Evolutionary conservation across 257 asterid species (phyloP).

Genomic region (Nicotiana sylvestris): DNA sequence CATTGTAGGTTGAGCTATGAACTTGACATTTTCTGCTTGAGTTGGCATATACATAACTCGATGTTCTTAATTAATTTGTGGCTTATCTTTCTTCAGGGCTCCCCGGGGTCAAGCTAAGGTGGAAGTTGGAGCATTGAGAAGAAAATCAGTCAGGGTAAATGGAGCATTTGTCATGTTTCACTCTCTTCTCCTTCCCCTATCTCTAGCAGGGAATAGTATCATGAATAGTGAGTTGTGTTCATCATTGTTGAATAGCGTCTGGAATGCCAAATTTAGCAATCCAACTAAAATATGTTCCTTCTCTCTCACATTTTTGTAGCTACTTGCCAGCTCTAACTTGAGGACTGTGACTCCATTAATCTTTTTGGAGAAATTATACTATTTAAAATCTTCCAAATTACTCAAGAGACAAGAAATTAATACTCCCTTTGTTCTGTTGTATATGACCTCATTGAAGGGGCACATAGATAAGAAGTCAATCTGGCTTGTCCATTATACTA

Average conservation of each 20-base stretch:
- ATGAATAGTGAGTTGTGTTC: neutral
- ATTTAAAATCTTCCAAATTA: neutral
- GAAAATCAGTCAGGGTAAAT: slow-evolving; percentile 59
- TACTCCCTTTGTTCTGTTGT: neutral
- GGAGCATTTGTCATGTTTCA: slow-evolving; percentile 5
- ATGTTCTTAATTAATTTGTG: slow-evolving; percentile 14
- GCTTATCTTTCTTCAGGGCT: slow-evolving; percentile 40
- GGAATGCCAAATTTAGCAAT: neutral
- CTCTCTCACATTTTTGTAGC: neutral
- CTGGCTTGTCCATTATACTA: neutral
- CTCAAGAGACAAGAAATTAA: neutral
- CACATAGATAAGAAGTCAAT: neutral
- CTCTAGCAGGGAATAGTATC: neutral
- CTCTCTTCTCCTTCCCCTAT: slow-evolving; percentile 8
- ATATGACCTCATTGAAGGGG: slow-evolving; percentile 3
- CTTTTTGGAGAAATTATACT: neutral
- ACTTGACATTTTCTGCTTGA: slow-evolving; percentile 1
- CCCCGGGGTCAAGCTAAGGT: slow-evolving; percentile 46
- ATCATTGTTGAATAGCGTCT: neutral
- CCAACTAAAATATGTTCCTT: neutral
- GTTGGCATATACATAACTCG: neutral
- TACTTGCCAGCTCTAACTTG: neutral
- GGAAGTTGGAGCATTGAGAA: slow-evolving; percentile 35
- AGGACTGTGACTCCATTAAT: neutral
- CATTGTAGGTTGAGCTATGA: neutral